These are phyloP conservation scores for Chlamydomonas sp. DNA, from an alignment of 139 green algal genomes.

Conservation along the genomic window DNA sequence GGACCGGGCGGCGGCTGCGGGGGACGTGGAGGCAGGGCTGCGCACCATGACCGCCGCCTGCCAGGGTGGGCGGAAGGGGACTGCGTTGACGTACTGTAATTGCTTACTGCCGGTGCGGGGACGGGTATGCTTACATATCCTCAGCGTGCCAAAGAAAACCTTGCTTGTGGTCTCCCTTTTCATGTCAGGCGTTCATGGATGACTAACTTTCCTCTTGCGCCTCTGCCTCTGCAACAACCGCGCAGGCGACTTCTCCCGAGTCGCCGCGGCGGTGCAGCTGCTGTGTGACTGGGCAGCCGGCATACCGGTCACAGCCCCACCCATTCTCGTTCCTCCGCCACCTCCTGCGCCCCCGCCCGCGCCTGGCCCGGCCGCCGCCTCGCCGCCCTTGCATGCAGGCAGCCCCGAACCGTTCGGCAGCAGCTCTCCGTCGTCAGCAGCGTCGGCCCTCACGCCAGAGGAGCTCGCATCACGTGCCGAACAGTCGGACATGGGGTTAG, in stretches of 20 bases:
- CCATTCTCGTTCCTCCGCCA: conserved; percentile 7
- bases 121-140: no score
- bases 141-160: no score
- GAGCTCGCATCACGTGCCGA: conserved; percentile 8
- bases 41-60: conserved; percentile 1
- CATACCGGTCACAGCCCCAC: conserved; percentile 1
- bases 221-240: no score
- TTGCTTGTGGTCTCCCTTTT: no score
- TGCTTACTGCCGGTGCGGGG: no score
- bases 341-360: background rate
- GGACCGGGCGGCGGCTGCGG: conserved; percentile 19
- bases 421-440: background rate
- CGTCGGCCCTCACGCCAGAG: background rate
- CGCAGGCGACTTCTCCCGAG: background rate
- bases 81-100: no score
- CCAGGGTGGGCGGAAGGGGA: no score
- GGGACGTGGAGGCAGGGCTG: conserved; percentile 21
- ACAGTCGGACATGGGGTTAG: background rate
- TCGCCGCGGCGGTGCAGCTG: conserved; percentile 8
- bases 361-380: no score
- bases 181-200: no score
- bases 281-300: conserved; percentile 21
- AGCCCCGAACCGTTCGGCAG: no score
- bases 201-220: no score
- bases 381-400: no score